Conservation (phyloP, 192 early-diverging fungal species). For the Lobosporangium transversale region DNA sequence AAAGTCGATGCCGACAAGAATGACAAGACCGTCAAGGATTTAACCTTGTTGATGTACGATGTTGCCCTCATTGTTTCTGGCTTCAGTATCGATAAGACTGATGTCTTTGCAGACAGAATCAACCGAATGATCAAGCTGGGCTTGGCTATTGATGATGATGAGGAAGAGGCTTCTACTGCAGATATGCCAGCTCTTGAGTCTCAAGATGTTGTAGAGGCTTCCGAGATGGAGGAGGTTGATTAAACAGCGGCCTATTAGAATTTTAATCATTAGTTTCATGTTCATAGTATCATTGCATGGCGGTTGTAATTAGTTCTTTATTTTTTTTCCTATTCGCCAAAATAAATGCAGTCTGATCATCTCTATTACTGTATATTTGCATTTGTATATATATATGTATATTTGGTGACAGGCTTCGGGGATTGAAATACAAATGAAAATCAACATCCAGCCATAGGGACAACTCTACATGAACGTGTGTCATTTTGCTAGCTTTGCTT, state of each 20-base stretch:
- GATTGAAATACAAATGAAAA: no score
- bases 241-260: slow-evolving; percentile 80
- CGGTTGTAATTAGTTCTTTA: no score
- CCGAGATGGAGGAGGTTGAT: slow-evolving; percentile 29
- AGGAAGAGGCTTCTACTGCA: slow-evolving; percentile 9
- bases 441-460: no score
- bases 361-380: no score
- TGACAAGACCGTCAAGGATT: slow-evolving; percentile 98
- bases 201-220: slow-evolving; percentile 2
- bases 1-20: slow-evolving; percentile 96
- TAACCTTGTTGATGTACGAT: slow-evolving; percentile 95
- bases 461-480: no score
- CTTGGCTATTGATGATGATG: slow-evolving; percentile 89
- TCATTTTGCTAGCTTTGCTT: no score
- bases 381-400: no score
- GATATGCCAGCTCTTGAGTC: slow-evolving; percentile 18
- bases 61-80: slow-evolving; percentile 95
- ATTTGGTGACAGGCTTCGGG: no score
- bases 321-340: no score
- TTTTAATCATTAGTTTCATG: no score
- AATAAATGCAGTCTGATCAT: no score
- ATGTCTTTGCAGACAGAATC: slow-evolving; percentile 92
- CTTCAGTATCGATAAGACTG: slow-evolving; percentile 96
- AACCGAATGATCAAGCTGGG: slow-evolving; percentile 99
- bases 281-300: no score